Conservation (phyloP, 2,329 filamentous ascomycete genomes). For the Ceratocystis colombiana region DNA sequence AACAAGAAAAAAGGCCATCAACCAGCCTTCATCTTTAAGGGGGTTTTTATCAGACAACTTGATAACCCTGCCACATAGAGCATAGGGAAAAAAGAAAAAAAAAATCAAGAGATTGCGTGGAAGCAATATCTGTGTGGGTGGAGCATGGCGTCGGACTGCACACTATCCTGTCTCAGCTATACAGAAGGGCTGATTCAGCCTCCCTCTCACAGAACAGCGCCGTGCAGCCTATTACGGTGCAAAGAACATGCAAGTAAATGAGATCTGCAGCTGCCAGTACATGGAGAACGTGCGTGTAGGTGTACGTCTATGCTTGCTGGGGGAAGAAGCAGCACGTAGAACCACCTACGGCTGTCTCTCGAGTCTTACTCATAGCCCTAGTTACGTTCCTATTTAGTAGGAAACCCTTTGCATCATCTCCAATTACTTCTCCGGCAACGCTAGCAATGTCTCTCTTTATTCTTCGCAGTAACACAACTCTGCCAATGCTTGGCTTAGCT, state of each 20-base stretch:
- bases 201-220: background rate
- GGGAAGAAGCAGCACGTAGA: background rate
- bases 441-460: background rate
- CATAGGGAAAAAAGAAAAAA: background rate
- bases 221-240: background rate
- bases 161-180: slow-evolving; percentile 2
- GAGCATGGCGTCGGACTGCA: background rate
- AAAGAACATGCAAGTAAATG: background rate
- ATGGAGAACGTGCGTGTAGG: background rate
- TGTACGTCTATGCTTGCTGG: background rate
- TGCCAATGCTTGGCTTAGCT: background rate
- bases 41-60: background rate
- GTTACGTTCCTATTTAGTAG: background rate
- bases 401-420: background rate
- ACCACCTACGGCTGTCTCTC: background rate
- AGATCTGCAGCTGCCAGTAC: slow-evolving; percentile 3
- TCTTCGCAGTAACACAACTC: background rate
- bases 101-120: background rate
- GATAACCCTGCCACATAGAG: background rate
- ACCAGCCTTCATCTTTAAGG: background rate
- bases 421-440: background rate
- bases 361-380: background rate
- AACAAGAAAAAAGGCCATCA: background rate
- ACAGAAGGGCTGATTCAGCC: background rate
- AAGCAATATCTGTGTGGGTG: background rate